Conservation (phyloP, 768 basidiomycete genomes). For the Fibroporia radiculosa region DNA sequence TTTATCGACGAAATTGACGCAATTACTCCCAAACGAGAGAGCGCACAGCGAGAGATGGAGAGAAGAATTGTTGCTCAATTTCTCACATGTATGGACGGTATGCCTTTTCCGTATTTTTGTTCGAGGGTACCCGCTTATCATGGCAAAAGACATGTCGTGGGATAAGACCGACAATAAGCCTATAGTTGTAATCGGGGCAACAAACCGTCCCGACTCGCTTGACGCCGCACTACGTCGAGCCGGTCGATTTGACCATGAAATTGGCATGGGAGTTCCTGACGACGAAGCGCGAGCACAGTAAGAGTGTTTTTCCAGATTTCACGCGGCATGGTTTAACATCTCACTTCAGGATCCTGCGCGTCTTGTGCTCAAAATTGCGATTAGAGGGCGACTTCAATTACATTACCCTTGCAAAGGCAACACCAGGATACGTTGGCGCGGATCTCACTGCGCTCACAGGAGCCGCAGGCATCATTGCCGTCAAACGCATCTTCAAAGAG, state of each 20-base stretch:
- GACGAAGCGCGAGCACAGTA: conserved; percentile 86
- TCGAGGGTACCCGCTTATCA: too few relatives aligned
- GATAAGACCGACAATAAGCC: conserved; percentile 90
- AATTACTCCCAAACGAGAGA: conserved; percentile 95
- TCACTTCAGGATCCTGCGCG: conserved; percentile 70
- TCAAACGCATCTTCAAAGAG: conserved; percentile 87
- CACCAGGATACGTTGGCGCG: conserved; percentile 96
- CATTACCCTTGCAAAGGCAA: conserved; percentile 76
- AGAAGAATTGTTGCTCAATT: conserved; percentile 95
- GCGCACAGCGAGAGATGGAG: conserved; percentile 98
- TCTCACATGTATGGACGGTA: conserved; percentile 98
- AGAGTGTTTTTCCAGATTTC: conserved; percentile 19
- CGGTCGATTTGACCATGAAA: conserved; percentile 95
- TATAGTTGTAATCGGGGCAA: conserved; percentile 92
- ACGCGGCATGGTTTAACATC: background rate
- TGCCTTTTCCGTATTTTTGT: too few relatives aligned
- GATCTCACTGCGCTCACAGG: conserved; percentile 87
- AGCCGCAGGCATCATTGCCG: conserved; percentile 92
- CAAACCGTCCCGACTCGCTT: conserved; percentile 91
- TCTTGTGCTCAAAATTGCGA: conserved; percentile 76
- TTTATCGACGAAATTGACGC: conserved; percentile 99
- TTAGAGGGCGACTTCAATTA: conserved; percentile 89
- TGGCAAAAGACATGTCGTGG: conserved; percentile 95
- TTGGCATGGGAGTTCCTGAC: conserved; percentile 95
- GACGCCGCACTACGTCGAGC: conserved; percentile 91